phyloP scores from a whole-genome alignment of 441 rosid genomes.

The California macrophylla region DNA sequence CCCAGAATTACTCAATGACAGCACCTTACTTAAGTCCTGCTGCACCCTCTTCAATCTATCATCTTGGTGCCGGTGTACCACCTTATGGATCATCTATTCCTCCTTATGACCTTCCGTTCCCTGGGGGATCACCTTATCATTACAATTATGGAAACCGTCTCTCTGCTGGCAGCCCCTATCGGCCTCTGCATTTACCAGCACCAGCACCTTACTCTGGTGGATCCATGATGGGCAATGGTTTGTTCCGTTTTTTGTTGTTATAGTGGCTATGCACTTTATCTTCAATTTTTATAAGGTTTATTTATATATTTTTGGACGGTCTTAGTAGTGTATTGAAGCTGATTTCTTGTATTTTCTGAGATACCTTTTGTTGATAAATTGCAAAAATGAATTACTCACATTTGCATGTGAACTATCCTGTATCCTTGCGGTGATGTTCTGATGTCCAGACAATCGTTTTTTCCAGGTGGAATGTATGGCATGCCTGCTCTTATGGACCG shows the following conservation, averaged over 20 bases:
- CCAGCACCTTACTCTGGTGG: conserved; percentile 81
- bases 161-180: conserved; percentile 73
- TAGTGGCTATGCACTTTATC: not conserved
- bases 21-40: conserved; percentile 76
- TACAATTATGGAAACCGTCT: conserved; percentile 64
- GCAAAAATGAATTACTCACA: not conserved
- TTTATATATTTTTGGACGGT: not conserved
- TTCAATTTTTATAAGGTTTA: not conserved
- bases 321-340: not conserved
- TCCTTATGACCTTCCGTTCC: conserved; percentile 73
- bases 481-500: conserved; percentile 87
- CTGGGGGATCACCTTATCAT: conserved; percentile 90
- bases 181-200: conserved; percentile 75
- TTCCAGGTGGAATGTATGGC: conserved; percentile 72
- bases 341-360: not conserved
- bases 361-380: not conserved
- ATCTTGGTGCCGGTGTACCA: conserved; percentile 46
- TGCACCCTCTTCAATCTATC: conserved; percentile 63
- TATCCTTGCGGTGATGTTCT: not conserved
- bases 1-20: conserved; percentile 39
- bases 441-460: not conserved
- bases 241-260: conserved; percentile 3
- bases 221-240: conserved; percentile 88
- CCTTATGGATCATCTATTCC: conserved; percentile 85
- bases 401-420: not conserved